Evolutionary conservation across 2,329 filamentous ascomycete species (phyloP), one percentile per base, ranked within the genome.

Genomic region (Akanthomyces uredinophilus): DNA sequence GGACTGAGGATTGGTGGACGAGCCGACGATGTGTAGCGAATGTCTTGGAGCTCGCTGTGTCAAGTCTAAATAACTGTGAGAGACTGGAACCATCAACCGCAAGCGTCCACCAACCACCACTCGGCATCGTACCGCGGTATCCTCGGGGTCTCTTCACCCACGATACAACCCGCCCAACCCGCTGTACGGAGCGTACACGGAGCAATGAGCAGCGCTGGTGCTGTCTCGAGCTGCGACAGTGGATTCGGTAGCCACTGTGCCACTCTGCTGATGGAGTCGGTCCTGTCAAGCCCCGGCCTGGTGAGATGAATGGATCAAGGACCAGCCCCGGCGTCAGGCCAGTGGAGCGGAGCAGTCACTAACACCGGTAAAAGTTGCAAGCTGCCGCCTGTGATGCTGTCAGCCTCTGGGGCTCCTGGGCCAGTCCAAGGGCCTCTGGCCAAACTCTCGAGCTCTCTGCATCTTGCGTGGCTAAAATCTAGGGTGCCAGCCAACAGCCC

Each of bases 221-320:
- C 32, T 35, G 44, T 47, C 44, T 35, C 32, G 32, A 35, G 32
- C 29, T 32, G 44, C 13, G 44, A 47, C 44, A 32, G 47, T 51
- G 47, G 47, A 51, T 50, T 22, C 18, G 5, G 27, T 50, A 32
- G 47, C 47, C 47, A 50, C 47, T 51, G 16, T 51, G 47, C 47
- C 47, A 50, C 47, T 51, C 27, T 51, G 27, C 47, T 51, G 47
- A 51, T 51, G 47, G 47, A 32, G 47, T 47, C 11, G 27, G 47
- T 47, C 11, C 27, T 51, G 24, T 51, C 24, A 35, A 20, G 24
- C 47, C 29, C 39, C 22, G 14, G 32, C 43, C 41, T 39, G 27
- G 55, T 49, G 44, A 58, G 55, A 49, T 58, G 55, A 39, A 58
- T 58, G 43, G 55, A 58, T 58, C 54, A 57, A 49, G 43, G 20